Evolutionary conservation across 805 yeast species (phyloP), one percentile per base, ranked within the genome.

Genomic region (Starmerella sp.): DNA sequence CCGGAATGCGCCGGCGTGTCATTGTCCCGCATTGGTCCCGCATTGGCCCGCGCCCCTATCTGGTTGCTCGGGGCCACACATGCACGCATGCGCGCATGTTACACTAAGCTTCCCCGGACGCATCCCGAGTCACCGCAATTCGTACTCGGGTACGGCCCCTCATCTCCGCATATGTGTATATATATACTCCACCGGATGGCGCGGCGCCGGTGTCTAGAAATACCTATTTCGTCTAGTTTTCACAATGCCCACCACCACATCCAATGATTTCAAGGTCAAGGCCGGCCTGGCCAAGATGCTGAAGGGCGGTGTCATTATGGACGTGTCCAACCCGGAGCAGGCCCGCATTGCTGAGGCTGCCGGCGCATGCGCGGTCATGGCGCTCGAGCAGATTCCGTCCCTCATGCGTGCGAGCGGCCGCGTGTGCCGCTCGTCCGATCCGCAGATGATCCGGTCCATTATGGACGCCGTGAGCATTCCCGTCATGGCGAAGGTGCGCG

Each of bases 291-390:
- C 95, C 57, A 89, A 85, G 69, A 86, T 85, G 93, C 76, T 86
- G 57, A 86, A 85, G 66, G 90, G 73, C 39, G 75, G 75, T 37
- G 75, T 71, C 49, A 72, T 71, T 57, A 71, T 71, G 75, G 75
- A 71, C 65, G 93, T 84, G 39, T 87, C 84, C 56, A 84, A 75
- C 56, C 82, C 83, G 37, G 93, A 86, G 64, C 93, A 86, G 71
- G 95, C 95, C 28, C 68, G 74, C 45, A 78, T 86, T 52, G 95
- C 95, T 29, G 91, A 86, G 68, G 74, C 72, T 53, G 91, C 95
- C 4, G 95, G 95, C 57, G 95, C 95, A 13, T 83, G 86, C 71
- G 91, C 95, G 13, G 95, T 86, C 28, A 86, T 86, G 95, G 95
- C 95, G 5, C 74, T 86, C 60, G 95, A 86, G 71, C 73, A 83